Evolutionary conservation across 768 basidiomycete species (phyloP), one percentile per base, ranked within the genome.

Genomic region (Phylloporus arenicola): DNA sequence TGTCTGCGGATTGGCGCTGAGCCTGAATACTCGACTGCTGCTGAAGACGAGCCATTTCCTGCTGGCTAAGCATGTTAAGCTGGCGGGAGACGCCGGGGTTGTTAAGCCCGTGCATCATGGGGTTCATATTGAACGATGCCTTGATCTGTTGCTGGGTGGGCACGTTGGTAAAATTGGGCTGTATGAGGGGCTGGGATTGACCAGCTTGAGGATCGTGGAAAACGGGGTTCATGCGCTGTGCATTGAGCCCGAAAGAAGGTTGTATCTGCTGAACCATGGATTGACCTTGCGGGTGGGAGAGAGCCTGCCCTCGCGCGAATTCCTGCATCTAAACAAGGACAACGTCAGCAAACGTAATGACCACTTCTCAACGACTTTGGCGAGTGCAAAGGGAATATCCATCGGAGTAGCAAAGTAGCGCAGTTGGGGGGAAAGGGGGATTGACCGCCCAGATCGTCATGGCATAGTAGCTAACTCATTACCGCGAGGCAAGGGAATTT

Each of bases 21-120:
- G 55, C 58, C 45, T 62, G 59, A 19, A 70, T 54, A 10, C 54
- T 49, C 12, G 58, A 52, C 42, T 68, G 71, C 42, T 69, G 71
- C 50, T 64, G 72, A 13, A 68, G 55, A 29, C 68, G 72, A 53
- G 57, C 61, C 12, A 76, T 64, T 46, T 71, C 70, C 35, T 65
- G 68, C 61, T 75, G 78, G 11, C 62, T 67, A 53, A 74, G 72
- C 63, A 78, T 69, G 42, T 77, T 78, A 22, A 81, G 64, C 61
- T 68, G 58, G 52, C 65, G 59, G 59, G 67, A 46, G 52, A 69
- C 45, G 51, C 57, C 55, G 12, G 62, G 29, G 38, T 69, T 58
- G 46, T 25, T 51, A 39, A 69, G 62, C 34, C 73, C 57, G 33
- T 74, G 73, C 45, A 74, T 53, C 68, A 76, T 70, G 16, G 69